These are phyloP conservation scores for Phytophthora tubulina DNA, from an alignment of 352 stramenopile genomes.

Conservation along the genomic window DNA sequence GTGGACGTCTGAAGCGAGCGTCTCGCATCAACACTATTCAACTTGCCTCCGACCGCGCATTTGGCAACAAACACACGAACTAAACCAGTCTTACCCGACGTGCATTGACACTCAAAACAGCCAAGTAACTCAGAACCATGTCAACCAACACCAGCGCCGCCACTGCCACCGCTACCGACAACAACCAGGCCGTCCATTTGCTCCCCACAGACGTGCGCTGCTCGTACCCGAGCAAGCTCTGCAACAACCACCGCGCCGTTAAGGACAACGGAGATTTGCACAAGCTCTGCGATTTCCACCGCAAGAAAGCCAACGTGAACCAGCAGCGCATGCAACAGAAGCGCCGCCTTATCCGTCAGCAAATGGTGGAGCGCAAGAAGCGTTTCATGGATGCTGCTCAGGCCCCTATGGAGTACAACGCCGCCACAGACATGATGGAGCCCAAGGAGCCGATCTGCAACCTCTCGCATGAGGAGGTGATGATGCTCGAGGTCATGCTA, in stretches of 20 bases:
- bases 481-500: slow-evolving; percentile 56
- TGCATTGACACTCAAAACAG: slow-evolving; percentile 33
- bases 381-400: slow-evolving; percentile 54
- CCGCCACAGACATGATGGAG: slow-evolving; percentile 41
- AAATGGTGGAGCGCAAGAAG: slow-evolving; percentile 65
- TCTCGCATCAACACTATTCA: slow-evolving; percentile 40
- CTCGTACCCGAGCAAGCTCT: slow-evolving; percentile 77
- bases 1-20: slow-evolving; percentile 19
- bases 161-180: slow-evolving; percentile 15
- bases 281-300: slow-evolving; percentile 80
- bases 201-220: slow-evolving; percentile 66
- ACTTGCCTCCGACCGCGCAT: slow-evolving; percentile 43
- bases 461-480: slow-evolving; percentile 51
- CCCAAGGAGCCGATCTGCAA: slow-evolving; percentile 53
- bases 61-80: slow-evolving; percentile 24
- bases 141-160: slow-evolving; percentile 31
- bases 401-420: slow-evolving; percentile 47
- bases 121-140: slow-evolving; percentile 23
- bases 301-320: slow-evolving; percentile 76
- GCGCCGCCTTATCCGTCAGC: slow-evolving; percentile 52
- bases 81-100: slow-evolving; percentile 19
- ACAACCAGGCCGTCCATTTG: slow-evolving; percentile 29
- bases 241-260: slow-evolving; percentile 67
- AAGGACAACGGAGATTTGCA: slow-evolving; percentile 82
- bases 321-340: slow-evolving; percentile 78